These are phyloP conservation scores for Mercurialis annua DNA, from an alignment of 345 rosid genomes.

Conservation along the genomic window DNA sequence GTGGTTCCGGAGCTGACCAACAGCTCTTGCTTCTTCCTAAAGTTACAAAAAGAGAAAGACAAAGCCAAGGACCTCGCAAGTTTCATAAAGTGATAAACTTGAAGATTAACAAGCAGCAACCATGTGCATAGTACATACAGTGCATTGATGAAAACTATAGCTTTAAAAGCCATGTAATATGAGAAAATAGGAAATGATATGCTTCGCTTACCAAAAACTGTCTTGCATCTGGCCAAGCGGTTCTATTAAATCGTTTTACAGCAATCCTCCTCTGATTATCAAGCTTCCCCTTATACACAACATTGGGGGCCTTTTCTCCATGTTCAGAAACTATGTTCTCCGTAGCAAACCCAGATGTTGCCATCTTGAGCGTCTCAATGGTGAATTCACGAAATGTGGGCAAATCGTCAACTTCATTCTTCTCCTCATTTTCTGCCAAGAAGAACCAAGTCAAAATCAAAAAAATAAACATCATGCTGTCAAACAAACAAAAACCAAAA, in stretches of 20 bases:
- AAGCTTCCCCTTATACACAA: conserved; percentile 44
- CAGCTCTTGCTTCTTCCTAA: conserved; percentile 47
- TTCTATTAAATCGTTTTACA: conserved; percentile 42
- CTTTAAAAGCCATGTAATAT: not conserved
- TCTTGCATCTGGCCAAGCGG: conserved; percentile 44
- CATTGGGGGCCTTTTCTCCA: conserved; percentile 46
- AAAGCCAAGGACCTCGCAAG: not conserved
- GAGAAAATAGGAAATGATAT: not conserved
- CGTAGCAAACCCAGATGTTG: conserved; percentile 41
- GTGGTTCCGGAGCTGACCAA: conserved; percentile 43
- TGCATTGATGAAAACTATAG: not conserved
- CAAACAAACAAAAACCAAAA: conserved; percentile 8
- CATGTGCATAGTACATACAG: not conserved
- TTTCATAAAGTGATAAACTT: not conserved
- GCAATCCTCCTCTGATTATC: conserved; percentile 40
- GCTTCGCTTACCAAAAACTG: conserved; percentile 37
- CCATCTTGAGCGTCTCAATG: conserved; percentile 37
- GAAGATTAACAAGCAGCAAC: not conserved
- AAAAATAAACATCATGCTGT: conserved; percentile 12
- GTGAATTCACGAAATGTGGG: conserved; percentile 38
- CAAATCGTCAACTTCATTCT: conserved; percentile 21
- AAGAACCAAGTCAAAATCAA: conserved; percentile 9
- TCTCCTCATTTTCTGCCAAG: conserved; percentile 30
- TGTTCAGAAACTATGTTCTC: conserved; percentile 51
- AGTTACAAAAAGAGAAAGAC: conserved; percentile 5